phyloP scores from a whole-genome alignment of 352 stramenopile species.

The Phytophthora pluvialis region DNA sequence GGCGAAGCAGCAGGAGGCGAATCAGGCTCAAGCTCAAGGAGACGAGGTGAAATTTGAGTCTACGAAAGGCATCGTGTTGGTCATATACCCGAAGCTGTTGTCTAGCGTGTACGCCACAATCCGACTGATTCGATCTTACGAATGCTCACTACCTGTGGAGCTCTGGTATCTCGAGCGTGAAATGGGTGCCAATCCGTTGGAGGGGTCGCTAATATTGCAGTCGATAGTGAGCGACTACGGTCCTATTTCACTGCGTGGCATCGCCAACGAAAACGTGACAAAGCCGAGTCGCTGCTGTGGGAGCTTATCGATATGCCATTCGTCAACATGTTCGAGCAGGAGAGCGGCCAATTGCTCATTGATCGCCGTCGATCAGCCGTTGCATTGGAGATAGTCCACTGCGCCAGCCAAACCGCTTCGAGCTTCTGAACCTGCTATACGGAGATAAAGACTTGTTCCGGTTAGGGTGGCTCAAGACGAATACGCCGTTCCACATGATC shows the following conservation, averaged over 20 bases:
- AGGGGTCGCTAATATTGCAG: neutral
- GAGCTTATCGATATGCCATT: slow-evolving; percentile 50
- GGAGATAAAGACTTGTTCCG: slow-evolving; percentile 74
- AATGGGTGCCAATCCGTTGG: neutral
- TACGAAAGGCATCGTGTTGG: slow-evolving; percentile 1
- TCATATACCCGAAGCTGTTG: slow-evolving; percentile 4
- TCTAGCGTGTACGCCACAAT: neutral
- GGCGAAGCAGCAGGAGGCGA: neutral
- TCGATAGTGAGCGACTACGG: slow-evolving; percentile 1
- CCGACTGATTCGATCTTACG: neutral
- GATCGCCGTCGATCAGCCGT: slow-evolving; percentile 20
- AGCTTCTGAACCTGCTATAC: slow-evolving; percentile 34
- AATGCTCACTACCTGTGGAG: neutral
- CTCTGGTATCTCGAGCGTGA: slow-evolving; percentile 1
- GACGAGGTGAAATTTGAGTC: neutral
- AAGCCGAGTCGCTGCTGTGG: slow-evolving; percentile 55
- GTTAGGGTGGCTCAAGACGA: slow-evolving; percentile 58
- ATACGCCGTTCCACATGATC: slow-evolving; percentile 58
- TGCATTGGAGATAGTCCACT: slow-evolving; percentile 36
- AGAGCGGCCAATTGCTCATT: slow-evolving; percentile 31
- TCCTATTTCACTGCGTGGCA: slow-evolving; percentile 6
- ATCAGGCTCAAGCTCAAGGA: too few species aligned
- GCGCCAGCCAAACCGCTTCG: slow-evolving; percentile 43
- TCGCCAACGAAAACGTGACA: neutral
- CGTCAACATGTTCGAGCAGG: slow-evolving; percentile 58